Evolutionary conservation across 768 basidiomycete genomes (phyloP), one percentile per base, ranked within the genome.

Genomic region (Floccularia luteovirens): DNA sequence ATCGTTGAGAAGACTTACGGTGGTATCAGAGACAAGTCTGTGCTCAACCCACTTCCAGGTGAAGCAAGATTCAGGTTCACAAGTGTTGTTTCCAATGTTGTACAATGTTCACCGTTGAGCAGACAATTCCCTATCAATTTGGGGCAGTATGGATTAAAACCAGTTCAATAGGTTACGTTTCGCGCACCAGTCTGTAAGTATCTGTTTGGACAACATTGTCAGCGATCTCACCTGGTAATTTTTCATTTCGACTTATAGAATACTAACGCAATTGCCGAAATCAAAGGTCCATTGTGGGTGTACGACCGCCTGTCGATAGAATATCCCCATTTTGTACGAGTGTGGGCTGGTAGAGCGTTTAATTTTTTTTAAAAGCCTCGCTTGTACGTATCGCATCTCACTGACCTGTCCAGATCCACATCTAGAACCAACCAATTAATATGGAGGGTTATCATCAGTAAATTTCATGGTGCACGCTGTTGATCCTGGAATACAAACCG

Each of bases 81-180:
- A 28, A 69, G 52, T 12, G 62, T 67, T n/a, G 54, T 50, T 42
- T 67, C 66, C 23, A 68, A 45, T 6, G 63, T 44, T 3, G 58
- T 64, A 45, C 67, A 67, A 17, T 53, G 43, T 22, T 68, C 66
- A 27, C 66, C 64, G 32, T 67, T 65, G 46, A 59, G 55, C 5
- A 57, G 56, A 42, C 66, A 69, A 16, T 35, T 20, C 32, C 65
- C 65, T 57, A 53, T n/a, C n/a, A n/a, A n/a, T n/a, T n/a, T n/a
- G 27, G 8, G 27, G 14, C 10, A 10, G 27, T 30, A 30, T 10
- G 14, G 27, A 14, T 14, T 10, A 30, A 10, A 14, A 30, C 14
- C 8, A 8, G 10, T 8, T 10, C 27, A 30, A 30, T 8, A 30
- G 27, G n/a, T n/a, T n/a, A n/a, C 27, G 27, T 14, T 14, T 8